Percentiles rank a stretch among this genome's conserved stretches.
These are phyloP conservation scores for Triticum dicoccoides DNA, from an alignment of 176 grass and related monocot genomes.

Conservation along the genomic window DNA sequence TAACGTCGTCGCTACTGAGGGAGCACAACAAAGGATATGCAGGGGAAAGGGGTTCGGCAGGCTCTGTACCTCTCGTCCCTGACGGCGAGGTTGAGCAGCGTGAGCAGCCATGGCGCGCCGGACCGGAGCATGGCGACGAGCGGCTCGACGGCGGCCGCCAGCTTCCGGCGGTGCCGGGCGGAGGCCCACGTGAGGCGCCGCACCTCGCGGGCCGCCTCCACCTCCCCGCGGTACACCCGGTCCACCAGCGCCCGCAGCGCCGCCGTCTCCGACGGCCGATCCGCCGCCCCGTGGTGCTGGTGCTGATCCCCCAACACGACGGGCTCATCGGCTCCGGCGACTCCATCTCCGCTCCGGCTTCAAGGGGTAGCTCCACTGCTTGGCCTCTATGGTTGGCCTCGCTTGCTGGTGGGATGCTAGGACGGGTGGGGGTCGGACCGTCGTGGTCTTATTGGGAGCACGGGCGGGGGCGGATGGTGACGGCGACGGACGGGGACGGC, in stretches of 20 bases:
- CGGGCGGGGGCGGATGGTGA: background rate
- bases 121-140: constrained; percentile 86
- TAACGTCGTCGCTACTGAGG: no score
- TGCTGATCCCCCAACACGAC: background rate
- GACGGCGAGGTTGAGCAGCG: constrained; percentile 93
- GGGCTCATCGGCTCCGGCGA: constrained; percentile 20
- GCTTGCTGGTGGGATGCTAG: constrained; percentile 5
- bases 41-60: background rate
- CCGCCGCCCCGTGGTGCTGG: background rate
- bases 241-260: constrained; percentile 52
- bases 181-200: constrained; percentile 70
- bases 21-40: background rate
- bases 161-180: constrained; percentile 59
- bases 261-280: constrained; percentile 44
- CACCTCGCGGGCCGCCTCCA: constrained; percentile 78
- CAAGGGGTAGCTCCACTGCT: no score
- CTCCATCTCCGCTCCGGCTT: constrained; percentile 18
- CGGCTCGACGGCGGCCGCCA: constrained; percentile 62
- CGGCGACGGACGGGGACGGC: background rate
- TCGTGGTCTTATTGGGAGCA: constrained; percentile 24
- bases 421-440: background rate
- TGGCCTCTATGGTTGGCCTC: background rate
- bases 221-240: constrained; percentile 44
- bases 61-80: constrained; percentile 45
- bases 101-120: constrained; percentile 43